phyloP scores from a whole-genome alignment of 768 basidiomycete species.

The Macrolepiota albuminosa region DNA sequence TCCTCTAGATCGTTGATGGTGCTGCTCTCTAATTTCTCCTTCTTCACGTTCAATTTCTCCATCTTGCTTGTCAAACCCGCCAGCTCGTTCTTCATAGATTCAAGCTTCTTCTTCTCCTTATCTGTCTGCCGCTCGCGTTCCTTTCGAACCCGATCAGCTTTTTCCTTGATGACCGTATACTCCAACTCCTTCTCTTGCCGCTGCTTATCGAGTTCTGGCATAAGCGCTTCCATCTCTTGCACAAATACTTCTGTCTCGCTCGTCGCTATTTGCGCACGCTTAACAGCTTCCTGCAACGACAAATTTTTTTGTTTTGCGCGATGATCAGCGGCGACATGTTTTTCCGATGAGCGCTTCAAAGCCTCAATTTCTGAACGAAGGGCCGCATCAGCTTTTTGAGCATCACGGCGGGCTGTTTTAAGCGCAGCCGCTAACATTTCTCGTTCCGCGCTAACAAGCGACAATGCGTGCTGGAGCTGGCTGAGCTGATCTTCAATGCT shows the following conservation, averaged over 20 bases:
- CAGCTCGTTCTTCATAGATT: conserved; percentile 55
- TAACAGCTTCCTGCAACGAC: conserved; percentile 85
- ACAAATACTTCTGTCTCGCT: conserved; percentile 41
- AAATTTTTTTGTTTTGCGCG: conserved; percentile 84
- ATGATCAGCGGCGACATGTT: conserved; percentile 65
- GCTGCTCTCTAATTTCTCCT: conserved; percentile 58
- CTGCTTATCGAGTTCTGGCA: conserved; percentile 36
- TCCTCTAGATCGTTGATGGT: conserved; percentile 65
- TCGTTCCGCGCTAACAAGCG: conserved; percentile 59
- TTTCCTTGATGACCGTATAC: conserved; percentile 38
- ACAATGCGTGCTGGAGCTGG: conserved; percentile 66
- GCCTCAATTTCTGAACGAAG: conserved; percentile 82
- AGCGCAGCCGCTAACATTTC: conserved; percentile 63
- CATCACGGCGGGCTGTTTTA: conserved; percentile 74
- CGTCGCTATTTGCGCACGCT: conserved; percentile 62
- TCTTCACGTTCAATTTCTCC: conserved; percentile 62
- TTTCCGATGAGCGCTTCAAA: conserved; percentile 80
- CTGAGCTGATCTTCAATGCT: conserved; percentile 64
- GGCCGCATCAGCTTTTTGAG: conserved; percentile 78
- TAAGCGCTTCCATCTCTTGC: conserved; percentile 38
- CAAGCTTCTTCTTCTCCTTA: conserved; percentile 46
- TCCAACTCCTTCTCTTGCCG: conserved; percentile 37
- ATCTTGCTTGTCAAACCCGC: conserved; percentile 50
- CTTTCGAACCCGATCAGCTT: conserved; percentile 40
- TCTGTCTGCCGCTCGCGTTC: conserved; percentile 44